These are phyloP conservation scores for Pneumocystis carinii DNA, from an alignment of 1,139 yeast genomes.

Conservation along the genomic window DNA sequence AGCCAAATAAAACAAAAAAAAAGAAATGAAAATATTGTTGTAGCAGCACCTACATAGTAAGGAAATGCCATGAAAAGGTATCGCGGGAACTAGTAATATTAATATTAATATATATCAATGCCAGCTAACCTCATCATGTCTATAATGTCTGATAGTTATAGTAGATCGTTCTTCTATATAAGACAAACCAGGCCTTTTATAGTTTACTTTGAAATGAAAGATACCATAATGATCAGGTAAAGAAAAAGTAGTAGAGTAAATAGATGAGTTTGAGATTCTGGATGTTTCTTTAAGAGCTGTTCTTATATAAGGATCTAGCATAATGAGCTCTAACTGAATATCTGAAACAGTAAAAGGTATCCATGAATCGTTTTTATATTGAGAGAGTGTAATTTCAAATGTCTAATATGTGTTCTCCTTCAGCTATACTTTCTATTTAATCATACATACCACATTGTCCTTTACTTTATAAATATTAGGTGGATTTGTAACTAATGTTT, in stretches of 20 bases:
- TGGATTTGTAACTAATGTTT: conserved; percentile 55
- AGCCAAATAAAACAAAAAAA: conserved; percentile 55
- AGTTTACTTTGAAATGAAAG: conserved; percentile 72
- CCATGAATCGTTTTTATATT: conserved; percentile 54
- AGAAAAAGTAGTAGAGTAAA: conserved; percentile 43
- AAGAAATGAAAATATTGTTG: conserved; percentile 65
- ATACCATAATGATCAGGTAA: conserved; percentile 95
- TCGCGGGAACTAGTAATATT: conserved; percentile 38
- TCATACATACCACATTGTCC: conserved; percentile 16
- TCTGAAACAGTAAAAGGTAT: conserved; percentile 45
- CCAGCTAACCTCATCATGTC: conserved; percentile 55
- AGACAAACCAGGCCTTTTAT: conserved; percentile 64
- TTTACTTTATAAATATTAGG: conserved; percentile 17
- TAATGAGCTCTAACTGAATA: conserved; percentile 67
- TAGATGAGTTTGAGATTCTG: conserved; percentile 24
- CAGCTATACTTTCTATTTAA: conserved; percentile 17
- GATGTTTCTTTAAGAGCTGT: conserved; percentile 27
- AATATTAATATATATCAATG: neutral
- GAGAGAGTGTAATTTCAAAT: conserved; percentile 52
- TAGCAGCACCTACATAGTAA: conserved; percentile 53
- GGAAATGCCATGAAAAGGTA: conserved; percentile 78
- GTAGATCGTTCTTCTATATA: conserved; percentile 51
- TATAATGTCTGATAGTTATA: conserved; percentile 82
- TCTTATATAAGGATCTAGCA: conserved; percentile 94
- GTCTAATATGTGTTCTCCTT: neutral